These are phyloP conservation scores for Barbarea vulgaris DNA, from an alignment of 345 rosid genomes.

Conservation along the genomic window DNA sequence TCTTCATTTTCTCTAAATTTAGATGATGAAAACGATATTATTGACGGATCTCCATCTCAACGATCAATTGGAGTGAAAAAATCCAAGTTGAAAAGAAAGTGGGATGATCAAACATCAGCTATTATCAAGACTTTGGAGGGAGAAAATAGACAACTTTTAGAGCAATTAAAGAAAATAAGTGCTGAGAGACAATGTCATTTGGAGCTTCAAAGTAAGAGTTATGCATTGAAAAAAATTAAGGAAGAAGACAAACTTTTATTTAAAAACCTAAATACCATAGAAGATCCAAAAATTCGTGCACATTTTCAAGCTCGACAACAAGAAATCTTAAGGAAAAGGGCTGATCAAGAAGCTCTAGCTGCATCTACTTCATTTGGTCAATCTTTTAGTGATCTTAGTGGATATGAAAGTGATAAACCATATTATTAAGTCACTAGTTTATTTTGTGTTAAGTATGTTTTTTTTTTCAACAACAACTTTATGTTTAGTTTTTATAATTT, in stretches of 20 bases:
- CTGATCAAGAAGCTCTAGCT: background rate
- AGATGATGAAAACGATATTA: too few relatives aligned
- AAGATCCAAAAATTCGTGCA: background rate
- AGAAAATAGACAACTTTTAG: too few relatives aligned
- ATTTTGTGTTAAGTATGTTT: background rate
- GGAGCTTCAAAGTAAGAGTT: too few relatives aligned
- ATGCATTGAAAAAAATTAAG: background rate
- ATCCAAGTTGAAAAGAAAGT: too few relatives aligned
- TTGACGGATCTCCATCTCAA: too few relatives aligned
- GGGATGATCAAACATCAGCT: too few relatives aligned
- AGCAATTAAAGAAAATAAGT: too few relatives aligned
- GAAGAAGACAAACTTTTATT: background rate
- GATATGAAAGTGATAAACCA: rapidly evolving
- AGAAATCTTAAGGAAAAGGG: background rate
- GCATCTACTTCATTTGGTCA: background rate
- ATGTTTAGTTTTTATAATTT: too few relatives aligned
- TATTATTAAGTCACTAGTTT: background rate
- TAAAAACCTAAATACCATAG: background rate
- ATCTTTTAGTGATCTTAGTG: background rate
- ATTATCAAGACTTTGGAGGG: too few relatives aligned
- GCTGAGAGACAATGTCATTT: too few relatives aligned
- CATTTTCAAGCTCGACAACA: background rate
- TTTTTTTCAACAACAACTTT: background rate
- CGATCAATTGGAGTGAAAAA: too few relatives aligned
- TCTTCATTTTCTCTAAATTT: too few relatives aligned